Percentiles rank a stretch among this genome's conserved stretches.
phyloP scores from a whole-genome alignment of 441 rosid species.

The Dalechampia spathulata region DNA sequence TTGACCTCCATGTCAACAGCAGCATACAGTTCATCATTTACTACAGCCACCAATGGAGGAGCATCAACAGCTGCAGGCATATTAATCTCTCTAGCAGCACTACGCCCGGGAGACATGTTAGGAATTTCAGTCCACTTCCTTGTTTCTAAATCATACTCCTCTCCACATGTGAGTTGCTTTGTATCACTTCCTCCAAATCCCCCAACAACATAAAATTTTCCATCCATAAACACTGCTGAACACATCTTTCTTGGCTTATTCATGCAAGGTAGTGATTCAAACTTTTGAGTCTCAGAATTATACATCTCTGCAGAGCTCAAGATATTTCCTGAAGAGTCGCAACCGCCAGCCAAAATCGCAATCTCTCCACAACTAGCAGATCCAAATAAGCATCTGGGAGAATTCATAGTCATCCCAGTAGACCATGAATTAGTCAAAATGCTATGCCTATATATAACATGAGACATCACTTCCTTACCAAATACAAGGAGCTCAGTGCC shows the following conservation, averaged over 20 bases:
- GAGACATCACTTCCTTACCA: conserved; percentile 57
- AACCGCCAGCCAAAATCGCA: conserved; percentile 97
- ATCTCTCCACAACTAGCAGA: conserved; percentile 90
- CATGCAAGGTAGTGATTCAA: conserved; percentile 66
- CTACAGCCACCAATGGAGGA: conserved; percentile 88
- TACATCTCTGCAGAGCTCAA: conserved; percentile 78
- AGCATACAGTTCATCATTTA: conserved; percentile 70
- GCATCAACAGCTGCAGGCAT: conserved; percentile 71
- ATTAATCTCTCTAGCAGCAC: conserved; percentile 36
- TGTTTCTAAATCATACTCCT: conserved; percentile 69
- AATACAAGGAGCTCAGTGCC: conserved; percentile 93
- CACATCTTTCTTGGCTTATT: conserved; percentile 82
- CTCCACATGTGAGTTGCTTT: conserved; percentile 66
- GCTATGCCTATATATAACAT: conserved; percentile 83
- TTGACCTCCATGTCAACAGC: conserved; percentile 81
- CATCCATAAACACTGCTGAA: conserved; percentile 87
- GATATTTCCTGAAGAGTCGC: conserved; percentile 54
- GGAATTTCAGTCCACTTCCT: conserved; percentile 75
- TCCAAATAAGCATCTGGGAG: conserved; percentile 88
- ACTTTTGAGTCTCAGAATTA: conserved; percentile 76
- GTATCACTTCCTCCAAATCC: conserved; percentile 59
- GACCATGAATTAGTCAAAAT: conserved; percentile 81
- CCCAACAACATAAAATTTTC: conserved; percentile 82
- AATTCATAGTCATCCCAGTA: conserved; percentile 66
- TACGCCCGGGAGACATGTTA: conserved; percentile 69